Evolutionary conservation across 2,329 filamentous ascomycete species (phyloP), one percentile per base, ranked within the genome.

Genomic region (Epichloe sibirici): DNA sequence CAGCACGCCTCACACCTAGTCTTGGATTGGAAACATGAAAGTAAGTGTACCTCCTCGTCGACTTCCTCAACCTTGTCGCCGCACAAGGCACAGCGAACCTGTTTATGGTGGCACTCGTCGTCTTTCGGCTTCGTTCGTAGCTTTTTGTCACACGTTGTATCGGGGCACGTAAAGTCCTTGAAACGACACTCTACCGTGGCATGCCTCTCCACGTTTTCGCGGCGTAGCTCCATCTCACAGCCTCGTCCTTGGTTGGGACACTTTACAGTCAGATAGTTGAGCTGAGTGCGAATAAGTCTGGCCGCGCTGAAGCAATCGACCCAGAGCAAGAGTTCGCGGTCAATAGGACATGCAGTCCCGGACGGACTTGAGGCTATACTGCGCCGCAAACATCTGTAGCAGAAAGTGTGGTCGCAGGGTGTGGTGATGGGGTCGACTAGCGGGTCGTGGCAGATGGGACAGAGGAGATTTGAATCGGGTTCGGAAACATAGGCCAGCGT

Each of bases 341-440:
- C 81, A 52, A 83, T 74, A 2, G 81, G 81, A 54, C 81, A 84
- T 37, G 70, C 65, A 2, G 65, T 65, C 5, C 69, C 67, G 1
- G 69, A 67, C 6, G 69, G 69, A 44, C 69, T 71, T 2, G 67
- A 68, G 11, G 67, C 61, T 46, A 71, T 69, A 58, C 69, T 69
- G 35, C 69, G 62, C 31, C 69, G 67, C 49, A 84, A 69, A 60
- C 82, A 85, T 4, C 70, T 69, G 49, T 75, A 74, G 60, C 82
- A 85, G 62, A 85, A 85, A 12, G 79, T 81, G 62, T 85, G 82
- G 53, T 82, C 78, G 65, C 82, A 85, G 7, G 70, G 68, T 1
- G 81, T 83, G 43, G 81, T 81, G 47, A 81, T 71, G 0, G 82
- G 81, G 13, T 77, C 71, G 47, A 84, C 69, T 43, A 85, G 73